Evolutionary conservation across 1,139 yeast species (phyloP).

Genomic region (Sugiyamaella grinbergsii): DNA sequence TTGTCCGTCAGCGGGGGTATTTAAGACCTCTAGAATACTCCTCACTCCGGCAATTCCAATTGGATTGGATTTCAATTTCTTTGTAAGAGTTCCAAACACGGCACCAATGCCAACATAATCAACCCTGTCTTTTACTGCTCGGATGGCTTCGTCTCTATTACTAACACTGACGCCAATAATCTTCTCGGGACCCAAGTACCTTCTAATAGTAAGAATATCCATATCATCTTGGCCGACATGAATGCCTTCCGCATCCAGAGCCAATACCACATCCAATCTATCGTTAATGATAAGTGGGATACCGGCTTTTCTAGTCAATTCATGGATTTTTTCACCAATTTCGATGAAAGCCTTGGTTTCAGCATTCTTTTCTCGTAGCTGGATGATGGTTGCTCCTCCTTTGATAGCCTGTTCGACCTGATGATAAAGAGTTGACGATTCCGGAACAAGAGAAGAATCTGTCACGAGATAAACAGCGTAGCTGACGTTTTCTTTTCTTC

Average conservation of each 20-base stretch:
- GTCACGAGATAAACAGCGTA: slow-evolving; percentile 78
- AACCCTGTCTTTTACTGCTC: slow-evolving; percentile 58
- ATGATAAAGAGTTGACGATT: slow-evolving; percentile 54
- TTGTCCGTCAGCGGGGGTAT: slow-evolving; percentile 21
- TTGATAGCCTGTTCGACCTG: slow-evolving; percentile 58
- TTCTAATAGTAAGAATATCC: slow-evolving; percentile 60
- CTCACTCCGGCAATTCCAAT: slow-evolving; percentile 72
- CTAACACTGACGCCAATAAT: slow-evolving; percentile 82
- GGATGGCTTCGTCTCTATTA: slow-evolving; percentile 56
- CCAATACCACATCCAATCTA: slow-evolving; percentile 85
- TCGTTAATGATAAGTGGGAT: slow-evolving; percentile 88
- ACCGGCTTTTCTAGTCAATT: slow-evolving; percentile 56
- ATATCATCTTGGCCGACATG: slow-evolving; percentile 96
- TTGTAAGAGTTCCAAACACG: slow-evolving; percentile 73
- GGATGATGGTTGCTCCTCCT: slow-evolving; percentile 80
- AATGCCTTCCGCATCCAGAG: slow-evolving; percentile 87
- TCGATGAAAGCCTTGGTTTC: slow-evolving; percentile 69
- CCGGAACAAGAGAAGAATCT: slow-evolving; percentile 75
- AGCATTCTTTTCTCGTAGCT: slow-evolving; percentile 75
- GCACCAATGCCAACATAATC: slow-evolving; percentile 92
- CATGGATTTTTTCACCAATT: slow-evolving; percentile 62
- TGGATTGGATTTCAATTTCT: slow-evolving; percentile 54
- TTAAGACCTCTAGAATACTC: slow-evolving; percentile 53
- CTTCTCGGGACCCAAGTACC: slow-evolving; percentile 68
- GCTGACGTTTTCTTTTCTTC: slow-evolving; percentile 47